These are phyloP conservation scores for grape (Vitis vinifera) DNA, from an alignment of 164 flowering plant species.

Conservation along the genomic window ASM3070453v1 NC_081810.1:8298001-8298500, in stretches of 20 bases:
- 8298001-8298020: slow-evolving; percentile 75
- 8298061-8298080: slow-evolving; percentile 52
- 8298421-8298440: slow-evolving; percentile 39
- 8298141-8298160: slow-evolving; percentile 16
- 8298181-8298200: slow-evolving; percentile 37
- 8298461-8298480: slow-evolving; percentile 63
- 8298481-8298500: slow-evolving; percentile 70
- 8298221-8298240: slow-evolving; percentile 57
- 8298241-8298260: slow-evolving; percentile 65
- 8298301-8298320: slow-evolving; percentile 82
- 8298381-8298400: slow-evolving; percentile 71
- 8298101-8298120: slow-evolving; percentile 40
- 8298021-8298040: slow-evolving; percentile 94
- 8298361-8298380: slow-evolving; percentile 38
- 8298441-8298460: slow-evolving; percentile 60
- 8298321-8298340: slow-evolving; percentile 72
- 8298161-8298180: slow-evolving; percentile 74
- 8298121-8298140: slow-evolving; percentile 6
- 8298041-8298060: slow-evolving; percentile 82
- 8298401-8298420: slow-evolving; percentile 63
- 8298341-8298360: slow-evolving; percentile 46
- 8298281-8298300: slow-evolving; percentile 56
- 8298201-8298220: slow-evolving; percentile 51
- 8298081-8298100: slow-evolving; percentile 65
- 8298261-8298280: slow-evolving; percentile 82